These are phyloP conservation scores for Nakaseomyces kungkrabaensis DNA, from an alignment of 1,139 yeast genomes.

Conservation along the genomic window DNA sequence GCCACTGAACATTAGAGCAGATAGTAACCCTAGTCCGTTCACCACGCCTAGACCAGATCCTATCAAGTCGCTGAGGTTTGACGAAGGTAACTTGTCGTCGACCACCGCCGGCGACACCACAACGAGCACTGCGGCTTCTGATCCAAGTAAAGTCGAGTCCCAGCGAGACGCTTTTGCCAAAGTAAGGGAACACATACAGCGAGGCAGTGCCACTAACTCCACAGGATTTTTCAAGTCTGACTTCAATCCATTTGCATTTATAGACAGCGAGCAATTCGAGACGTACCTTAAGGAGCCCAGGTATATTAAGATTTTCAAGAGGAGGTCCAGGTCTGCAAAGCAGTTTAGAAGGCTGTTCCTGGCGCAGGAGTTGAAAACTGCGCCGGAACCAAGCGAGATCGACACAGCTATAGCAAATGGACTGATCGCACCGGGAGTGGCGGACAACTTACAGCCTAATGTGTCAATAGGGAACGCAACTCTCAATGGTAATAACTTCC, in stretches of 20 bases:
- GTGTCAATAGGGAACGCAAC: background rate
- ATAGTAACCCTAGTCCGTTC: background rate
- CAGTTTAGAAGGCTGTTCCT: constrained; percentile 52
- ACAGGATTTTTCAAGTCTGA: background rate
- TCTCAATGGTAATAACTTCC: constrained; percentile 1
- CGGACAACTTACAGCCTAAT: background rate
- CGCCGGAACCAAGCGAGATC: constrained; percentile 5
- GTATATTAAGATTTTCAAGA: constrained; percentile 41
- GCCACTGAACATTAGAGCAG: background rate
- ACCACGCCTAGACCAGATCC: constrained; percentile 1
- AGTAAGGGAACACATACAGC: constrained; percentile 3
- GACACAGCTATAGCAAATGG: constrained; percentile 5
- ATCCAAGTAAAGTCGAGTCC: background rate
- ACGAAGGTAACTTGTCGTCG: background rate
- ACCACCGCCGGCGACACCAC: background rate
- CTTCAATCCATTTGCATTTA: constrained; percentile 6
- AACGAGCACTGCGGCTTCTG: background rate
- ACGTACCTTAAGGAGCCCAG: constrained; percentile 42
- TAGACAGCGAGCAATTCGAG: constrained; percentile 29
- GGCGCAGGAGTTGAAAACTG: constrained; percentile 61
- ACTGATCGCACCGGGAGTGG: constrained; percentile 2
- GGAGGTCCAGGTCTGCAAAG: constrained; percentile 35
- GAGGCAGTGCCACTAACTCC: background rate
- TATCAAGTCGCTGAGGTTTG: background rate
- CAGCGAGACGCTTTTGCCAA: constrained; percentile 2